Conservation (phyloP, 169 alveolate genomes). For the Plasmodium blacklocki region DNA sequence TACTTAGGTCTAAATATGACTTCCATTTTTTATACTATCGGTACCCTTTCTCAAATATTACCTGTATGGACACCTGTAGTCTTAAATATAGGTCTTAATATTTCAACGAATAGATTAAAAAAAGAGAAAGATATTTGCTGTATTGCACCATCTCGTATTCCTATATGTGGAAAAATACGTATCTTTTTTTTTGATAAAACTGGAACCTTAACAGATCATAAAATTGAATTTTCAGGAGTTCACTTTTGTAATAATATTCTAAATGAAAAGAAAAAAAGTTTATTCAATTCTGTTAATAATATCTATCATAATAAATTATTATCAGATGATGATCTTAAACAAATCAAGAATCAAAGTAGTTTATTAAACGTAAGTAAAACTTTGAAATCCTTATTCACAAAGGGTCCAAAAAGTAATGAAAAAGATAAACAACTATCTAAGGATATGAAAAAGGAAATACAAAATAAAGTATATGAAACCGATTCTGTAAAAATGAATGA, state of each 20-base stretch:
- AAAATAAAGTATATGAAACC: too few species aligned
- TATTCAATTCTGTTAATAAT: not conserved
- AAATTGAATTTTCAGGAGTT: slow-evolving; percentile 88
- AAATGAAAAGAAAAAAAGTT: slow-evolving; percentile 10
- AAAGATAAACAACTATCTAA: not conserved
- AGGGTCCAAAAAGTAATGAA: not conserved
- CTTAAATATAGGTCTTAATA: slow-evolving; percentile 93
- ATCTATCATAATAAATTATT: not conserved
- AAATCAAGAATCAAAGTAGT: not conserved
- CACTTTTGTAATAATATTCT: slow-evolving; percentile 72
- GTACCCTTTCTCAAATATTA: slow-evolving; percentile 88
- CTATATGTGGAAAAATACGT: slow-evolving; percentile 96
- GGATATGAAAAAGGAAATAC: too few species aligned
- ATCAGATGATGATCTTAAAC: too few species aligned
- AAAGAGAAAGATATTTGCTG: slow-evolving; percentile 91
- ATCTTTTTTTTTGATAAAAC: slow-evolving; percentile 97
- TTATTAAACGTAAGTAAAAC: too few species aligned
- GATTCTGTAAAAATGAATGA: too few species aligned
- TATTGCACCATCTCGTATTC: slow-evolving; percentile 96
- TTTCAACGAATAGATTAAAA: slow-evolving; percentile 93
- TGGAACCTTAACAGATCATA: slow-evolving; percentile 97
- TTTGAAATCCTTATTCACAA: too few species aligned
- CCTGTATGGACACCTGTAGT: slow-evolving; percentile 97
- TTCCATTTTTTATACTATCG: slow-evolving; percentile 89
- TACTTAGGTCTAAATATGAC: slow-evolving; percentile 87